Evolutionary conservation across 139 green algal genomes (phyloP).

Genomic region (Coelastrella sp.): DNA sequence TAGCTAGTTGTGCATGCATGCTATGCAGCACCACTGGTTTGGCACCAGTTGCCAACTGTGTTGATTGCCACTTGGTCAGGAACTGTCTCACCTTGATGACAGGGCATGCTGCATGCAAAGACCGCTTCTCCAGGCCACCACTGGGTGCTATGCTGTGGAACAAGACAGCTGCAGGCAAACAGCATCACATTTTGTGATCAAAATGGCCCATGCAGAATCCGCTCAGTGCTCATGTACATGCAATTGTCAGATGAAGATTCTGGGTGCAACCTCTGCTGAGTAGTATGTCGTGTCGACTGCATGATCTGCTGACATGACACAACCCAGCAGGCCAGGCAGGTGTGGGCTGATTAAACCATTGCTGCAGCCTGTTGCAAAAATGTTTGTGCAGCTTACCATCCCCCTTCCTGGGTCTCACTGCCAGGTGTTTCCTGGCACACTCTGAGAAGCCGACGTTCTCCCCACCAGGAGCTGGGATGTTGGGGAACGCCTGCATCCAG

Average conservation of each 20-base stretch:
- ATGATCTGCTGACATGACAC: too few relatives aligned
- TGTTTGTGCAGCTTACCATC: slow-evolving; percentile 42
- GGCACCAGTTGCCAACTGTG: not conserved
- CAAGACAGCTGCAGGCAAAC: slow-evolving; percentile 54
- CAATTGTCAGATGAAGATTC: not conserved
- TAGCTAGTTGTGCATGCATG: not conserved
- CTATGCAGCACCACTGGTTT: not conserved
- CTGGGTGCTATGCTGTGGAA: slow-evolving; percentile 72
- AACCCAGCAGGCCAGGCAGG: not conserved
- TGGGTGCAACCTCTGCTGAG: not conserved
- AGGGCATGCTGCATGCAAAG: slow-evolving; percentile 74
- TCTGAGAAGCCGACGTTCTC: slow-evolving; percentile 65
- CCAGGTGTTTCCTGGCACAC: slow-evolving; percentile 66
- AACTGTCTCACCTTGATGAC: slow-evolving; percentile 55
- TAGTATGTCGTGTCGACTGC: not conserved
- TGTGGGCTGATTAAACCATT: not conserved
- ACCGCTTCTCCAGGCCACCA: slow-evolving; percentile 60
- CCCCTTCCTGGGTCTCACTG: slow-evolving; percentile 67
- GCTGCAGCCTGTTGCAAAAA: not conserved
- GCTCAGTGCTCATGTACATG: not conserved
- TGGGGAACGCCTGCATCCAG: slow-evolving; percentile 60
- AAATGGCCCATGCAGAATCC: not conserved
- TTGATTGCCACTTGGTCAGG: not conserved
- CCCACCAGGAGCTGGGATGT: slow-evolving; percentile 64
- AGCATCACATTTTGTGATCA: not conserved